Base-by-base conservation (phyloP, 225 moss, liverwort and hornwort genomes). In the Pseudisothecium myosuroides region DNA sequence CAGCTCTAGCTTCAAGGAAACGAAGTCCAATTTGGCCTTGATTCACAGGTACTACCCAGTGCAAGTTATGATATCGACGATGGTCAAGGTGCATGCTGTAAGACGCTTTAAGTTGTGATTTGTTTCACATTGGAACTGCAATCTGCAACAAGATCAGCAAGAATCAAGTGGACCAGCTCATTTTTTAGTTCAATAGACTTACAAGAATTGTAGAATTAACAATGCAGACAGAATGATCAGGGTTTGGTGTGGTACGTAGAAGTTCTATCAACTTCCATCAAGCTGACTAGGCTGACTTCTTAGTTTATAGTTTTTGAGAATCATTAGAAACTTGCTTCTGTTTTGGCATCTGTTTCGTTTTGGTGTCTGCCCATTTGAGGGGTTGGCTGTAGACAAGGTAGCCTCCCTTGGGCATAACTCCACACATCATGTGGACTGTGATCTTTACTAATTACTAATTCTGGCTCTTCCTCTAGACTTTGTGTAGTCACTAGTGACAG, bases 391-490 rank as follows among this genome's bases (percentile, higher is more conserved):
- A 87, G 88, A 78, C 78, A 77, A 41, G 87, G 90, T 52, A 52
- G 76, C 92, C 91, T 92, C 92, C 92, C 92, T 91, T 89, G 91
- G 87, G 82, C 89, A 63, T 61, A 88, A 83, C 83, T 67, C 80
- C 90, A 88, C 75, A 49, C 88, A n/a, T 90, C 90, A 85, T 37
- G 88, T 88, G 86, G 83, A 82, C 52, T 83, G 72, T 86, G 50
- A 65, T 76, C 62, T 83, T 87, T 78, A 78, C 86, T 86, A 86
- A 32, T 78, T 66, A 78, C 58, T 80, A 67, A 67, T 67, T 79
- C 56, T 80, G 80, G 68, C 56, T 80, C 87, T 81, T 66, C 74
- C 66, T 72, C 66, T 82, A 65, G 89, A 56, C 34, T 41, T 55
- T 26, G 50, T 66, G 61, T 73, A 17, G 87, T 65, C 31, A 34